Evolutionary conservation across 805 yeast species (phyloP).

Genomic region (Saccharomycopsis sp.): DNA sequence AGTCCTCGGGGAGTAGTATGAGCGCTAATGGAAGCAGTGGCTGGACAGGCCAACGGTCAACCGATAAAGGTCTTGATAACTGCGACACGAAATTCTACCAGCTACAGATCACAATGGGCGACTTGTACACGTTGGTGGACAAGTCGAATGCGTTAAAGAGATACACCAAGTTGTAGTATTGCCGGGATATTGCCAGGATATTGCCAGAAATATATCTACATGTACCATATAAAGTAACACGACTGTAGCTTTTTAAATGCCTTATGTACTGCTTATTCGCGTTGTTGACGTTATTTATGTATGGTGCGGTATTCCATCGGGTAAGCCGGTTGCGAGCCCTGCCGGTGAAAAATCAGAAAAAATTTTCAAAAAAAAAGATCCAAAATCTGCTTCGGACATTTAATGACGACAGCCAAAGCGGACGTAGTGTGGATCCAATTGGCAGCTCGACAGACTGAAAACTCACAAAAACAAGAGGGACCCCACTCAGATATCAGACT

Average conservation of each 20-base stretch:
- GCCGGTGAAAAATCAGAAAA: no score
- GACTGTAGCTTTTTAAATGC: no score
- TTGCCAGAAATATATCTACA: no score
- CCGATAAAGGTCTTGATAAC: conserved; percentile 33
- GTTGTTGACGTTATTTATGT: no score
- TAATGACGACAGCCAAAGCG: neutral
- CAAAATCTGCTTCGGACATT: neutral
- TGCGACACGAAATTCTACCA: conserved; percentile 44
- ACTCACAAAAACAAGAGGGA: neutral
- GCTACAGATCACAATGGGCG: conserved; percentile 45
- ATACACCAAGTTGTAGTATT: neutral
- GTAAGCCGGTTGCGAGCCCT: no score
- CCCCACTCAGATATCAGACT: no score
- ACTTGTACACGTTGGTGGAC: conserved; percentile 30
- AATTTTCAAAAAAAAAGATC: neutral
- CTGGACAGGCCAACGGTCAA: conserved; percentile 33
- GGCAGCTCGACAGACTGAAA: neutral
- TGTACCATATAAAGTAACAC: no score
- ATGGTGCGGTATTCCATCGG: no score
- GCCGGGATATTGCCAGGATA: neutral
- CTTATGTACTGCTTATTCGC: no score
- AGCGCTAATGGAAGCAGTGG: conserved; percentile 33
- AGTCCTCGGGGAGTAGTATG: conserved; percentile 37
- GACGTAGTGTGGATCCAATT: neutral
- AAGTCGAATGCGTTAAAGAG: conserved; percentile 21